Percentiles rank a stretch among this genome's conserved stretches.
These are phyloP conservation scores for Kuraishia piskuri DNA, from an alignment of 805 yeast species.

Conservation along the genomic window DNA sequence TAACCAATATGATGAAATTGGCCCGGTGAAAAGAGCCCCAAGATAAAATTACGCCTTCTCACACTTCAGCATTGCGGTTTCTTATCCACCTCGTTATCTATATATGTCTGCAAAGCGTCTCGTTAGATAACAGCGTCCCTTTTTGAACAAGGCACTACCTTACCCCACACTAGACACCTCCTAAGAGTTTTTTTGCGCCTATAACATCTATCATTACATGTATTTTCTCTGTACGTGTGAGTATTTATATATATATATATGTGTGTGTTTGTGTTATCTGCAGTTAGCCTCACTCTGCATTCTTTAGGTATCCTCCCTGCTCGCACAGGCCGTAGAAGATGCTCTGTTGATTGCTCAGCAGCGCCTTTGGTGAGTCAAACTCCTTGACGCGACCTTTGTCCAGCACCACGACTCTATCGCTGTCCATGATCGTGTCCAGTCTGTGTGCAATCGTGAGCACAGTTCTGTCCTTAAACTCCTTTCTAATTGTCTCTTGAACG, in stretches of 20 bases:
- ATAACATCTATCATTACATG: too few species aligned
- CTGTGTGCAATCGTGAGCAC: conserved; percentile 88
- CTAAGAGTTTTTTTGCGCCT: too few species aligned
- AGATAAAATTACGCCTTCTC: too few species aligned
- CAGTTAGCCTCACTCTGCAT: background rate
- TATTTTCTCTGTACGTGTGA: background rate
- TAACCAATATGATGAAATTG: background rate
- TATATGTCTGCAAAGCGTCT: too few species aligned
- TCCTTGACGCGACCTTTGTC: conserved; percentile 70
- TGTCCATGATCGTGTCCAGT: conserved; percentile 77
- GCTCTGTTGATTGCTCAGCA: conserved; percentile 34
- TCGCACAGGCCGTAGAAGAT: conserved; percentile 47
- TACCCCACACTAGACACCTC: too few species aligned
- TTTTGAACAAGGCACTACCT: background rate
- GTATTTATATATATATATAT: background rate
- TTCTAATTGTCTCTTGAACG: conserved; percentile 72
- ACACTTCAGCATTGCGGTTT: too few species aligned
- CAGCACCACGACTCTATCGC: conserved; percentile 70
- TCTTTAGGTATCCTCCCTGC: conserved; percentile 33
- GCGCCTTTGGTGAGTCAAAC: conserved; percentile 57
- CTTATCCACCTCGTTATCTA: background rate
- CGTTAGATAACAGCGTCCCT: background rate
- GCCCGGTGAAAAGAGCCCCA: background rate
- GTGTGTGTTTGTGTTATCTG: background rate
- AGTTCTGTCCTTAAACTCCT: conserved; percentile 65